Conservation (phyloP, 2,329 filamentous ascomycete genomes). For the Fusarium marasasianum region DNA sequence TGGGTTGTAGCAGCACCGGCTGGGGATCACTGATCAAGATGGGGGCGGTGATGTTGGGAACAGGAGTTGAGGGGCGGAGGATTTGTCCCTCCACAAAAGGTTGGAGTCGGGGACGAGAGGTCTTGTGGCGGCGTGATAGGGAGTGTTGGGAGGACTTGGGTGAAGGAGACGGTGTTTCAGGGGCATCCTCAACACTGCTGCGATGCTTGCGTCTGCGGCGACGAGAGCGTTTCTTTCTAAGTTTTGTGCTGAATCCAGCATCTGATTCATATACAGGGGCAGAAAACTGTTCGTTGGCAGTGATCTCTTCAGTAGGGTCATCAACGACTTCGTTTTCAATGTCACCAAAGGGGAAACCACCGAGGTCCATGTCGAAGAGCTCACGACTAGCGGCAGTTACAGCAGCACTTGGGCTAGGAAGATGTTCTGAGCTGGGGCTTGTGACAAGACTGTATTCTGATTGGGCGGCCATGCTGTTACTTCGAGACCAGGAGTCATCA, state of each 20-base stretch:
- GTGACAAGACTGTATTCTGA: conserved; percentile 48
- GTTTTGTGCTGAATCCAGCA: conserved; percentile 56
- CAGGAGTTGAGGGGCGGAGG: conserved; percentile 41
- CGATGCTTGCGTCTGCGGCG: conserved; percentile 52
- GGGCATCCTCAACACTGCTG: conserved; percentile 40
- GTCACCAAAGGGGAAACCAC: conserved; percentile 50
- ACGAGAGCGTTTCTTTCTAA: conserved; percentile 56
- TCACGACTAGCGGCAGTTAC: conserved; percentile 63
- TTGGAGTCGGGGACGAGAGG: conserved; percentile 38
- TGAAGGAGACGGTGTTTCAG: conserved; percentile 28
- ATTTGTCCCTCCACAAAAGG: conserved; percentile 40
- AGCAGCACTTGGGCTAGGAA: conserved; percentile 62
- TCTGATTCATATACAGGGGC: conserved; percentile 35
- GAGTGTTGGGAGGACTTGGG: conserved; percentile 35
- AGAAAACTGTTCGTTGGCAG: conserved; percentile 12
- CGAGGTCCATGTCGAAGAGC: conserved; percentile 53
- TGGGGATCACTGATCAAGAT: conserved; percentile 60
- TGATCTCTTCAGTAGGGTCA: conserved; percentile 44
- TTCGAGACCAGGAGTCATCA: conserved; percentile 52
- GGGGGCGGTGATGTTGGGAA: conserved; percentile 58
- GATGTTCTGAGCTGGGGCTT: conserved; percentile 48
- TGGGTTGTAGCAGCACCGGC: conserved; percentile 65
- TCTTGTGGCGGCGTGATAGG: conserved; percentile 39
- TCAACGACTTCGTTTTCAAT: conserved; percentile 47
- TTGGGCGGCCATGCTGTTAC: conserved; percentile 42